Evolutionary conservation across 148 eudicot species (phyloP), one percentile per base, ranked within the genome.

Genomic region (Vaccinium darrowii): DNA sequence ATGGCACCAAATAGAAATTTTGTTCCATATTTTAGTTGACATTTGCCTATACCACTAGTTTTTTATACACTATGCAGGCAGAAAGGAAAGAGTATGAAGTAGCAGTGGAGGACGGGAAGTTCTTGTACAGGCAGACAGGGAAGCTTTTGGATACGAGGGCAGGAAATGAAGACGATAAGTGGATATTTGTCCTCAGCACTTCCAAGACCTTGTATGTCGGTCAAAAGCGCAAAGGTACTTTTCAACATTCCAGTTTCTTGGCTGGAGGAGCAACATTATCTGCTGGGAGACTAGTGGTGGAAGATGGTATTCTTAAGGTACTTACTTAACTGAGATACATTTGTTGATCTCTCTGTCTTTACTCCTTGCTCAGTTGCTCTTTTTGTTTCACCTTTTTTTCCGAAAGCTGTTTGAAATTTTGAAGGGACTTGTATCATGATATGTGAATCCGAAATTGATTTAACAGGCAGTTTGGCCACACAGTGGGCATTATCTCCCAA

Each of bases 401-500:
- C 23, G 6, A 43, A n/a, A 63, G 75, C 21, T 60, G 1, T 71
- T 71, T 82, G 60, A 36, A 54, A 33, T 57, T 36, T 78, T 52
- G 39, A 78, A 8, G 18, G 27, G 8, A 63, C 27, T 79, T 14
- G 16, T 84, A 8, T 30, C 74, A 50, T 30, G 69, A 60, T 74
- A 5, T 13, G 21, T 51, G 63, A n/a, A 47, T 27, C 33, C 23
- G 7, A 81, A 60, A 23, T 82, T 84, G 60, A 7, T 82, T 60
- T 52, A 18, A 50, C 79, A 86, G 90, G 91, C 91, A 7, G 88
- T 89, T 14, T 87, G 89, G 91, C 91, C 98, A 78, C 94, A 95
- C 85, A 95, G 98, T 81, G 98, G 98, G 27, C 98, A 95, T 86
- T 95, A 95, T 87, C 96, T 90, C 60, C 98, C 98, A 30, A 94